These are phyloP conservation scores for Termitomyces sp. DNA, from an alignment of 768 basidiomycete species.

Conservation along the genomic window DNA sequence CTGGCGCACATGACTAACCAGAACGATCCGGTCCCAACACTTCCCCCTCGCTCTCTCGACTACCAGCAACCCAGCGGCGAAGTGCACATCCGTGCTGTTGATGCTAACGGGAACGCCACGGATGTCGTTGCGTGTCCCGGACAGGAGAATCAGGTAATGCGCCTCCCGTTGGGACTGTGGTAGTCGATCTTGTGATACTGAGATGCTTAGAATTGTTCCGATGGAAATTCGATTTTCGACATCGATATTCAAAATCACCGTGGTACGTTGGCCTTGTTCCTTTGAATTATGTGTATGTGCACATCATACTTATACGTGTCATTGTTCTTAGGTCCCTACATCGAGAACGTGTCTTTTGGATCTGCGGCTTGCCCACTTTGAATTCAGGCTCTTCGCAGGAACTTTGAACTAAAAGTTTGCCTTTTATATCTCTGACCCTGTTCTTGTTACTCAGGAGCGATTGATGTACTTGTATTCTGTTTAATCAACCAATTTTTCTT, in stretches of 20 bases:
- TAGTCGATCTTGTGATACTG: background rate
- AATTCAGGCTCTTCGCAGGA: background rate
- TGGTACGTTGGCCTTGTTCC: background rate
- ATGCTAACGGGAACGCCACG: conserved; percentile 19
- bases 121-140: conserved; percentile 28
- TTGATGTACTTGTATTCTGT: background rate
- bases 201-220: conserved; percentile 18
- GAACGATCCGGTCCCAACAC: conserved; percentile 34
- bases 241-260: conserved; percentile 16
- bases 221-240: conserved; percentile 15
- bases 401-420: background rate
- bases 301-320: background rate
- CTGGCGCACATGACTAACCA: conserved; percentile 32
- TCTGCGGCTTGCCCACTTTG: conserved; percentile 4
- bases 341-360: conserved; percentile 23
- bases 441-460: background rate
- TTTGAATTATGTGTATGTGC: background rate
- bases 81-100: conserved; percentile 32
- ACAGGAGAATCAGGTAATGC: conserved; percentile 28
- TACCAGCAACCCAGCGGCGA: conserved; percentile 35
- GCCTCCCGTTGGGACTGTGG: too few relatives aligned
- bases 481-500: too few relatives aligned
- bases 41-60: conserved; percentile 28
- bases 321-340: conserved; percentile 19
- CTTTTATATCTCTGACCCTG: too few relatives aligned